Conservation (phyloP, 2,329 filamentous ascomycete genomes). For the Sclerotinia spermophila region DNA sequence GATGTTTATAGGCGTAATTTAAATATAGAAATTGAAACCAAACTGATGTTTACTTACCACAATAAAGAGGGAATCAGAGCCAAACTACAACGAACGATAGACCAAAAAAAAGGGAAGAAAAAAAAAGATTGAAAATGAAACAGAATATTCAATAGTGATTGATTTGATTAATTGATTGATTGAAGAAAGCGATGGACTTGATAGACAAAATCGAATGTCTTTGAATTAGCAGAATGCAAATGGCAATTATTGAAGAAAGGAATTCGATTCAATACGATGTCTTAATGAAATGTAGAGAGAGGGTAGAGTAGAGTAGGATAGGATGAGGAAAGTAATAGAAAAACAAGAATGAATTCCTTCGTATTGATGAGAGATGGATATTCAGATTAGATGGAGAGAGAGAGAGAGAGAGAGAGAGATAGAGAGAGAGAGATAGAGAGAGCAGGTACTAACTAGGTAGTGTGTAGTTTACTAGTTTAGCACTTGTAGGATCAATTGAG, state of each 20-base stretch:
- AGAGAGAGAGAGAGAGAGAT: neutral
- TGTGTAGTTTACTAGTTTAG: no score
- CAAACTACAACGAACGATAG: neutral
- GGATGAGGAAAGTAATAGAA: neutral
- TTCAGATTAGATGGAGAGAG: neutral
- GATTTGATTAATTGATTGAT: no score
- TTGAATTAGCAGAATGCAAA: neutral
- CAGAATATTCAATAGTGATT: slow-evolving; percentile 1
- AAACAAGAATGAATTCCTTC: neutral
- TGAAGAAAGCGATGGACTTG: neutral
- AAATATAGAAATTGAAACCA: slow-evolving; percentile 4
- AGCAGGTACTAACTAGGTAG: neutral
- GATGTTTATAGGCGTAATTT: slow-evolving; percentile 15
- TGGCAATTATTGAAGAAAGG: neutral
- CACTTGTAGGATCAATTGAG: neutral
- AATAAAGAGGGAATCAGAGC: neutral
- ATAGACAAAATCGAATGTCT: neutral
- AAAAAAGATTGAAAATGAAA: neutral
- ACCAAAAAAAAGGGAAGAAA: neutral
- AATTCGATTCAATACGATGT: neutral
- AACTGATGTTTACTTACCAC: neutral
- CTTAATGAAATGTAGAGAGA: neutral
- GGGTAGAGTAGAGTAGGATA: neutral
- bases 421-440: no score
- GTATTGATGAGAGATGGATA: neutral